Percentiles rank a stretch among this genome's conserved stretches.
Conservation (phyloP, 108 stramenopile species). For the Skeletonema marinoi region DNA sequence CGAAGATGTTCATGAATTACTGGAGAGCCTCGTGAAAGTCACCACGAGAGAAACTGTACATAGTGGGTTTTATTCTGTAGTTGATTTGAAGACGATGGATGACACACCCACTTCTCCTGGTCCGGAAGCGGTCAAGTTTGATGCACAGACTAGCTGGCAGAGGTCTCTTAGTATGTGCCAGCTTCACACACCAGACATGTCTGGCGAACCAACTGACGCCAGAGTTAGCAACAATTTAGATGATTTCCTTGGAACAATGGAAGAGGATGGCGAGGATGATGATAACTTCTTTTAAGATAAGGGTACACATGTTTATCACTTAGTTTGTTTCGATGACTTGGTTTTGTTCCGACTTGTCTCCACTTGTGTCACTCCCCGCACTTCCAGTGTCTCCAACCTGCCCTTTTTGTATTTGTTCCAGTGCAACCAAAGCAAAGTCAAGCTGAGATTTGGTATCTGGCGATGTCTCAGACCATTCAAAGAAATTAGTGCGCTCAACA, state of each 20-base stretch:
- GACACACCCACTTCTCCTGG: constrained; percentile 19
- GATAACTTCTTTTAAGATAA: constrained; percentile 58
- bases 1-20: constrained; percentile 89
- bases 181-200: constrained; percentile 19
- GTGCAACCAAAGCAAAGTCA: constrained; percentile 43
- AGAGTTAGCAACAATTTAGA: constrained; percentile 53
- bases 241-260: constrained; percentile 67
- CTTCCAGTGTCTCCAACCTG: neutral
- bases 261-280: constrained; percentile 75
- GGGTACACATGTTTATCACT: neutral
- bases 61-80: constrained; percentile 65
- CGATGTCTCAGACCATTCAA: constrained; percentile 62
- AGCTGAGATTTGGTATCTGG: constrained; percentile 23
- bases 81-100: constrained; percentile 60
- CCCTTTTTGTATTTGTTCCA: constrained; percentile 37
- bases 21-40: constrained; percentile 83
- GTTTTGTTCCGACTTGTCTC: neutral
- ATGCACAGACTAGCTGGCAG: constrained; percentile 27
- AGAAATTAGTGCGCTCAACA: constrained; percentile 41
- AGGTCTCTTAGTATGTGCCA: constrained; percentile 46
- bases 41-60: constrained; percentile 65
- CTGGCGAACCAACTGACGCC: neutral
- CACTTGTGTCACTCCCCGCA: neutral
- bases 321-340: no score
- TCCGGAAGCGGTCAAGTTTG: constrained; percentile 23